Conservation (phyloP, 2,329 filamentous ascomycete genomes). For the Ophiostoma quercus region DNA sequence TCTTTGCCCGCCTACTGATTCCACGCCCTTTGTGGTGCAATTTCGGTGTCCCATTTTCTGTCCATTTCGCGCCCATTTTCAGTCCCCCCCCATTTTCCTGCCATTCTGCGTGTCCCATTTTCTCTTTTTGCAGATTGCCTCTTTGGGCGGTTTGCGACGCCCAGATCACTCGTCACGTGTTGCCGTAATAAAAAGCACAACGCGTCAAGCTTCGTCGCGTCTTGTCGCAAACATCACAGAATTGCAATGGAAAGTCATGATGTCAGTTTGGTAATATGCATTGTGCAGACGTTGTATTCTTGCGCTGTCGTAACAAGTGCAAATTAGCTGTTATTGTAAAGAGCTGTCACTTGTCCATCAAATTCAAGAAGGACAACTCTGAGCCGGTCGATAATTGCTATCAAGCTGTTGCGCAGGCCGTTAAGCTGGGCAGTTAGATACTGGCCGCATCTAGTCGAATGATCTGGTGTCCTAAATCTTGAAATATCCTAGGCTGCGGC, state of each 20-base stretch:
- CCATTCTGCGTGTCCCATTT: neutral
- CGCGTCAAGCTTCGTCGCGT: neutral
- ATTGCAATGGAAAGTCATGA: neutral
- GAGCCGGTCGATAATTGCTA: neutral
- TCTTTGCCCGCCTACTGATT: neutral
- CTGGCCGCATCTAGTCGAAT: neutral
- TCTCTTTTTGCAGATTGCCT: neutral
- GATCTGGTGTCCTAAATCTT: neutral
- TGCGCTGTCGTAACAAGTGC: neutral
- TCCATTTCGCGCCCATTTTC: neutral
- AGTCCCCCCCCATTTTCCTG: neutral
- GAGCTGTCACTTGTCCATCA: neutral
- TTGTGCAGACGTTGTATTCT: neutral
- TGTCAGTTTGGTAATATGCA: no score
- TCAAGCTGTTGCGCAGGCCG: neutral
- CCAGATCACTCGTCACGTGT: constrained; percentile 14
- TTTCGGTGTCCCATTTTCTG: constrained; percentile 5
- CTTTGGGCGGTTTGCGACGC: constrained; percentile 2
- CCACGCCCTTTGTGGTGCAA: neutral
- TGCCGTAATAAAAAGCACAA: neutral
- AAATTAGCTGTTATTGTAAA: neutral
- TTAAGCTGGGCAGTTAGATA: neutral
- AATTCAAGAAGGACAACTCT: neutral
- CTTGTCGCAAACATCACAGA: constrained; percentile 12
- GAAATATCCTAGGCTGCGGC: neutral